phyloP scores from a whole-genome alignment of 345 rosid genomes.

The Eucalyptus erythrocorys region DNA sequence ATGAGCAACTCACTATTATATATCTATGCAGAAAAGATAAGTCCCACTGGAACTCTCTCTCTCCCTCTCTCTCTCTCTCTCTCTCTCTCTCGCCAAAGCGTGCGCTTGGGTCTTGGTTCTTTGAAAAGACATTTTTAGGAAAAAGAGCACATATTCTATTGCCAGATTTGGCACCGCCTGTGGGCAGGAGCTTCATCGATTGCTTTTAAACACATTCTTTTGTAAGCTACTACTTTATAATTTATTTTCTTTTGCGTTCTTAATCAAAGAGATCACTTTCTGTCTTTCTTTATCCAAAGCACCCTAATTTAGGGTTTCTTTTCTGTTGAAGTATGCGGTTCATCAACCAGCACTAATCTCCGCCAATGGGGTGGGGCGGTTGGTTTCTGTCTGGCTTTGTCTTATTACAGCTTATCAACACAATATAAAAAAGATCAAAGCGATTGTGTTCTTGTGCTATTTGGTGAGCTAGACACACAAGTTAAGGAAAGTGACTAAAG shows the following conservation, averaged over 20 bases:
- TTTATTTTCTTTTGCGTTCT: neutral
- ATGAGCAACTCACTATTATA: neutral
- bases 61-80: neutral
- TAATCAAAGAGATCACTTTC: neutral
- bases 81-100: neutral
- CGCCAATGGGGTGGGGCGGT: constrained; percentile 6
- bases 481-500: neutral
- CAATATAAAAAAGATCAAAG: neutral
- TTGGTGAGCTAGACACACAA: neutral
- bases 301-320: neutral
- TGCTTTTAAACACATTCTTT: neutral
- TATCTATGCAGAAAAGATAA: neutral
- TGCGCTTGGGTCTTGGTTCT: neutral
- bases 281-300: neutral
- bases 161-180: neutral
- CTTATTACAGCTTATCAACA: neutral
- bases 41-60: neutral
- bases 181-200: neutral
- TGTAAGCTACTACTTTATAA: neutral
- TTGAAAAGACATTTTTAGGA: constrained; percentile 8
- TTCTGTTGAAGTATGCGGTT: neutral
- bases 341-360: neutral
- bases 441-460: neutral
- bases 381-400: neutral
- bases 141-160: neutral